Base-by-base conservation (phyloP, 129 eudicot genomes). In the Pulicaria dysenterica region DNA sequence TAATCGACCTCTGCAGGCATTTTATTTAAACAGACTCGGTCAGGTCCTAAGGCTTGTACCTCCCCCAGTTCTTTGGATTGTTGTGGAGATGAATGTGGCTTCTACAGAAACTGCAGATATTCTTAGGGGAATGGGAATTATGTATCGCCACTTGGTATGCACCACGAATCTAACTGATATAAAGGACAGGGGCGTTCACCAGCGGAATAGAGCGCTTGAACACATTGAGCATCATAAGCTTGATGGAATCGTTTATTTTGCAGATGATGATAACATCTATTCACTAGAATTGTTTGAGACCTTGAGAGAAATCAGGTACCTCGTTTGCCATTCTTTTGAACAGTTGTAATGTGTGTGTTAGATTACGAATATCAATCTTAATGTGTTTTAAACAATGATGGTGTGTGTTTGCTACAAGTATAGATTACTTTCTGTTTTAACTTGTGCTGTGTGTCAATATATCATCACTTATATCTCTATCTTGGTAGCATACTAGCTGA, bases 181-280 rank as follows among this genome's bases (percentile, higher is more conserved):
- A 11, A 94, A 94, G 82, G 98, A 94, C 51, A 82, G 98, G 58
- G 98, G 98, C 7, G 98, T 94, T 65, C 91, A 90, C 69, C 98
- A 94, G 81, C 72, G 98, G 73, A 94, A 94, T 62, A 81, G 80
- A 34, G 98, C 96, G 8, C 80, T 94, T 31, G 91, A 90, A 71
- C 98, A 94, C 71, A 94, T 94, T 53, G 93, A 90, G 81, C 83
- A 49, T 36, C 98, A 90, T 73, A 87, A 72, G 85, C 98, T 94
- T 69, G 89, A 94, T 77, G 98, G 98, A 31, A 81, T 90, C 62
- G 98, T 94, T 50, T 94, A 87, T 76, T 94, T 94, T 87, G 98
- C 93, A 2, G 98, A 94, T 77, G 98, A 94, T 51, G 98, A 94
- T 80, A 94, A 94, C 77, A 64, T 94, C 44, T 94, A 94, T 63